Evolutionary conservation across 129 eudicot species (phyloP).

Genomic region (Tagetes erecta): DNA sequence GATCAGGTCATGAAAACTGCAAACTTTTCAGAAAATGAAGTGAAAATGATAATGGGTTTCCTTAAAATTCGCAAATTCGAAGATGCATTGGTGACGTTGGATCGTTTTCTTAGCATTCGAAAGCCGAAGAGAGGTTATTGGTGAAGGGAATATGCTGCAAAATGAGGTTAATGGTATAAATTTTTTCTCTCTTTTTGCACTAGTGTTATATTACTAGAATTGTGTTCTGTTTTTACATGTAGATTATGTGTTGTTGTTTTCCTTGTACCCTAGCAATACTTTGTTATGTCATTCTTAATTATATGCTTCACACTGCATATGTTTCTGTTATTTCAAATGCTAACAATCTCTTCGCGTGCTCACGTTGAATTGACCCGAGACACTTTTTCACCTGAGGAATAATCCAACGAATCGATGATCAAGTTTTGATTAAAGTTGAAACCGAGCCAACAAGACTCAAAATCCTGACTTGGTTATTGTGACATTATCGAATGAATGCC

Average conservation of each 20-base stretch:
- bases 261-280: constrained; percentile 16
- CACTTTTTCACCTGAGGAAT: no score
- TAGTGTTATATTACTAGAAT: constrained; percentile 14
- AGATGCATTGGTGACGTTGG: constrained; percentile 80
- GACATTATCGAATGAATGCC: no score
- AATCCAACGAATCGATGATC: no score
- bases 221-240: constrained; percentile 7
- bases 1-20: constrained; percentile 64
- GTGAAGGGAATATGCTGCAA: constrained; percentile 33
- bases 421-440: no score
- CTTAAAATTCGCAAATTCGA: constrained; percentile 75
- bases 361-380: no score
- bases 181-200: not conserved
- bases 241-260: constrained; percentile 20
- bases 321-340: no score
- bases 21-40: constrained; percentile 58
- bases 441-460: no score
- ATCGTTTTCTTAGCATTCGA: constrained; percentile 53
- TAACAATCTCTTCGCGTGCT: no score
- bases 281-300: not conserved
- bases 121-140: constrained; percentile 64
- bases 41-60: constrained; percentile 74
- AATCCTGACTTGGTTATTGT: no score
- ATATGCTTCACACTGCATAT: not conserved
- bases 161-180: constrained; percentile 7